phyloP scores from a whole-genome alignment of 2,329 filamentous ascomycete species.

The Hortaea sp. region DNA sequence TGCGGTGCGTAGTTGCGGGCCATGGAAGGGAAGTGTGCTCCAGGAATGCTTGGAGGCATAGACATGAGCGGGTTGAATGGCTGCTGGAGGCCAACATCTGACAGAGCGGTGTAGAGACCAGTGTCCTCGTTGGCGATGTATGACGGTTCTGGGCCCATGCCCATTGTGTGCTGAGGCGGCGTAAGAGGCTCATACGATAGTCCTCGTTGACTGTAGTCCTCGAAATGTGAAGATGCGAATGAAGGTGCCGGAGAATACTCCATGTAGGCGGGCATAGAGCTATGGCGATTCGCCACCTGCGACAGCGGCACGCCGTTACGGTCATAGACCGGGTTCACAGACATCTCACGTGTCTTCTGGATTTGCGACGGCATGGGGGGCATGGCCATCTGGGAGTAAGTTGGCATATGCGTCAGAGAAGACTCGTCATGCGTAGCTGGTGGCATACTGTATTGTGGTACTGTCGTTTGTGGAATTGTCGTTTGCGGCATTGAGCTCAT shows the following conservation, averaged over 20 bases:
- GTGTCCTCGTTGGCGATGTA: constrained; percentile 99
- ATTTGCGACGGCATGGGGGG: constrained; percentile 58
- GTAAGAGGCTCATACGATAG: constrained; percentile 96
- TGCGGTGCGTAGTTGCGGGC: constrained; percentile 61
- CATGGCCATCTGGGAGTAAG: constrained; percentile 67
- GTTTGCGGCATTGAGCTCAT: constrained; percentile 37
- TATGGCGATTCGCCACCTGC: constrained; percentile 80
- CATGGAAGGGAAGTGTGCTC: constrained; percentile 66
- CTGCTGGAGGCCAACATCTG: constrained; percentile 69
- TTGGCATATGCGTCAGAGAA: constrained; percentile 48
- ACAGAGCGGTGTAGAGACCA: constrained; percentile 87
- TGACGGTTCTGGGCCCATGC: constrained; percentile 76
- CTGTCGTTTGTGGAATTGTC: constrained; percentile 16
- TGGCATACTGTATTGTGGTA: constrained; percentile 26
- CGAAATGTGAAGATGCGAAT: constrained; percentile 96
- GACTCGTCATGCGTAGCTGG: constrained; percentile 50
- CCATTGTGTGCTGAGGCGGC: constrained; percentile 81
- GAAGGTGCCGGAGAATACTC: constrained; percentile 97
- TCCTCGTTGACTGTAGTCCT: constrained; percentile 93
- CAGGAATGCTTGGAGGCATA: constrained; percentile 73
- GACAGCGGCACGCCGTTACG: constrained; percentile 79
- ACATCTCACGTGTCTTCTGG: constrained; percentile 76
- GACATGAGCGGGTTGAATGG: constrained; percentile 84
- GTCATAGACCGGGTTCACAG: constrained; percentile 70
- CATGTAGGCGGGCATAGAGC: constrained; percentile 97